These are phyloP conservation scores for Staphylotrichum longicolle DNA, from an alignment of 495 filamentous ascomycete species.

Conservation along the genomic window DNA sequence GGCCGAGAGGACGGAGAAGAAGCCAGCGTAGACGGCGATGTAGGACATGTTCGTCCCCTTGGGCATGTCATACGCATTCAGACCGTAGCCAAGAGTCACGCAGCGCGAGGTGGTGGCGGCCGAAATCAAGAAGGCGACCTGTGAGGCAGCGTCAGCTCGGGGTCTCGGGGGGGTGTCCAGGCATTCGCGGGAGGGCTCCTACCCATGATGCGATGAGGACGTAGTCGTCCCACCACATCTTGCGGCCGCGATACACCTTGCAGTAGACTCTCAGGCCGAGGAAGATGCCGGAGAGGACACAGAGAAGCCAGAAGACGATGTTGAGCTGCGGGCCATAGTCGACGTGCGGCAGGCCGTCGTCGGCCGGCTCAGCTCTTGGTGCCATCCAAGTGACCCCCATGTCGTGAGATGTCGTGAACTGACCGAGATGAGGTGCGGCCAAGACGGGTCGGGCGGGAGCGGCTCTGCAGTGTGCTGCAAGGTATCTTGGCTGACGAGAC, in stretches of 20 bases:
- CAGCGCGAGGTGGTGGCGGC: slow-evolving; percentile 27
- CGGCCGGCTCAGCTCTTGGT: not conserved
- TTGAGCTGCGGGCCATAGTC: slow-evolving; percentile 34
- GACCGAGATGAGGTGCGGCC: not conserved
- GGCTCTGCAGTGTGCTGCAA: too few relatives aligned
- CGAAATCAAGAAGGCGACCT: slow-evolving; percentile 19
- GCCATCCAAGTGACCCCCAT: not conserved
- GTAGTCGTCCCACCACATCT: slow-evolving; percentile 37
- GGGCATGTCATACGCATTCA: slow-evolving; percentile 25
- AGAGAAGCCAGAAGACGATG: slow-evolving; percentile 38
- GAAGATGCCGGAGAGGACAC: slow-evolving; percentile 27
- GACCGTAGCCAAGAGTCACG: slow-evolving; percentile 30
- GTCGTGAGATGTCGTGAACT: not conserved
- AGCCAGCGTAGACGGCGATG: slow-evolving; percentile 27
- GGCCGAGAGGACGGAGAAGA: slow-evolving; percentile 28
- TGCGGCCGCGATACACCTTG: slow-evolving; percentile 27
- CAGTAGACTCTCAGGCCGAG: slow-evolving; percentile 32
- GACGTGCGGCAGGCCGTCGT: slow-evolving; percentile 20
- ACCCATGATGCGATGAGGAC: slow-evolving; percentile 34
- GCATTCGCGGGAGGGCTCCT: not conserved
- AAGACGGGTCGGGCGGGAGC: not conserved
- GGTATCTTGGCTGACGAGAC: too few relatives aligned
- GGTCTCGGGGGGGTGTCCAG: too few relatives aligned
- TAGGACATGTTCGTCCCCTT: slow-evolving; percentile 23
- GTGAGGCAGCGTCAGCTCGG: not conserved